These are phyloP conservation scores for Diaporthe batatas DNA, from an alignment of 2,329 filamentous ascomycete species.

Conservation along the genomic window DNA sequence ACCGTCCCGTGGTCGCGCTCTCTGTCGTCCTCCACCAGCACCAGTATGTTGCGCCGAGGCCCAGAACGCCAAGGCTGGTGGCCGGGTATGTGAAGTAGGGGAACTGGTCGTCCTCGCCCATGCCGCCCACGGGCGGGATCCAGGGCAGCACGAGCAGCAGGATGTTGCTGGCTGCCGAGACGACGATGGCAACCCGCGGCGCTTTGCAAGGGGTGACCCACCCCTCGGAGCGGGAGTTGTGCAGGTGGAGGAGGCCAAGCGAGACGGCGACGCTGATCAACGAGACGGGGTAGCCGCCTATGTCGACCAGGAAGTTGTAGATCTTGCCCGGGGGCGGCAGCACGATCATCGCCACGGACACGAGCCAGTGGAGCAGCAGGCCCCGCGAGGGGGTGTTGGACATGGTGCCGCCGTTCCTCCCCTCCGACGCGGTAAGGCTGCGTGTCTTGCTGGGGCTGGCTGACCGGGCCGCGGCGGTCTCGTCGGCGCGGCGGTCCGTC, in stretches of 20 bases:
- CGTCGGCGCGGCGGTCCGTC: constrained; percentile 37
- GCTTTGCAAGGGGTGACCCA: constrained; percentile 51
- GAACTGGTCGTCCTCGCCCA: constrained; percentile 48
- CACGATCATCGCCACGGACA: constrained; percentile 68
- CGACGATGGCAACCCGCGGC: constrained; percentile 46
- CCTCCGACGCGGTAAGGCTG: neutral
- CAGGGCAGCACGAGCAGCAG: constrained; percentile 53
- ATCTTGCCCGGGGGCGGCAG: constrained; percentile 60
- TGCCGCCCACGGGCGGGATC: constrained; percentile 50
- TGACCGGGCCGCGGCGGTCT: constrained; percentile 40
- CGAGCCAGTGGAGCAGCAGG: constrained; percentile 70
- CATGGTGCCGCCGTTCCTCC: neutral
- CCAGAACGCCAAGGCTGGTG: constrained; percentile 52
- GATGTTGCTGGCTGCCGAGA: constrained; percentile 52
- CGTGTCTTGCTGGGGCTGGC: constrained; percentile 34
- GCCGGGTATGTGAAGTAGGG: constrained; percentile 54
- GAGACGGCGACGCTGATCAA: constrained; percentile 53
- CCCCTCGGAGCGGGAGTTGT: constrained; percentile 46
- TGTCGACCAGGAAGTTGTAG: constrained; percentile 56
- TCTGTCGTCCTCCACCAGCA: constrained; percentile 50
- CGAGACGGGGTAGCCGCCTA: constrained; percentile 55
- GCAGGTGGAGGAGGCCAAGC: constrained; percentile 52
- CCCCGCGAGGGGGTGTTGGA: constrained; percentile 48
- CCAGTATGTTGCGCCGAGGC: constrained; percentile 53
- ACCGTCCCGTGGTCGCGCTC: neutral